These are phyloP conservation scores for Coccomyxa sp. DNA, from an alignment of 139 green algal genomes.

Conservation along the genomic window DNA sequence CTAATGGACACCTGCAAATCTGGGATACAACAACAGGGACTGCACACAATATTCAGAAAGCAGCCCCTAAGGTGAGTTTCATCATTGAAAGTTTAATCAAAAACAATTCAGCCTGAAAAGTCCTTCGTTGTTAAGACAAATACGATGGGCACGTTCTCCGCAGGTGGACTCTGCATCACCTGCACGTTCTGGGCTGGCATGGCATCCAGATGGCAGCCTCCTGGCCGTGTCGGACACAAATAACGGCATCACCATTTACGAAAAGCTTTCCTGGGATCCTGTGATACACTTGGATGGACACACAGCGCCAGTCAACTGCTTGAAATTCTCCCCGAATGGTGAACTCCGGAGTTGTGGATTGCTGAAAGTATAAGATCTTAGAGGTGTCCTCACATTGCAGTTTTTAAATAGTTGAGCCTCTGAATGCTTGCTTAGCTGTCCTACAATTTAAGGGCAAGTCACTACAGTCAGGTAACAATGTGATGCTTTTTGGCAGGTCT, in stretches of 20 bases:
- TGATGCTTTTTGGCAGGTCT: constrained; percentile 36
- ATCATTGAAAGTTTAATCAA: not conserved
- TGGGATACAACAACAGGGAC: constrained; percentile 52
- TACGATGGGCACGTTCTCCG: not conserved
- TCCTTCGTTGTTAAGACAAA: not conserved
- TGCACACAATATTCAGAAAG: constrained; percentile 11
- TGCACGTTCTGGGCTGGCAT: constrained; percentile 32
- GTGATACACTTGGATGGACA: constrained; percentile 36
- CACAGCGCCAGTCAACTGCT: constrained; percentile 27
- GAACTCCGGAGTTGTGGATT: not conserved
- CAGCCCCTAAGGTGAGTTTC: constrained; percentile 9
- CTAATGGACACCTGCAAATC: constrained; percentile 58
- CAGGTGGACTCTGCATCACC: constrained; percentile 29
- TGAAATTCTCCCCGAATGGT: constrained; percentile 79
- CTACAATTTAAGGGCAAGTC: too few species aligned
- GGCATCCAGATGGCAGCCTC: constrained; percentile 66
- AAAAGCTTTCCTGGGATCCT: constrained; percentile 60
- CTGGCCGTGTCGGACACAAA: constrained; percentile 48
- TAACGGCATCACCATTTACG: constrained; percentile 50
- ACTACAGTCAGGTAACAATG: too few species aligned
- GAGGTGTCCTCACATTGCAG: too few species aligned
- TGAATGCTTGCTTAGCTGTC: too few species aligned
- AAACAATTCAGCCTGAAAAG: not conserved
- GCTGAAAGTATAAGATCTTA: not conserved
- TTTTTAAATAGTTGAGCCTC: too few species aligned